Evolutionary conservation across 2,329 filamentous ascomycete species (phyloP).

Genomic region (Diaporthe citriasiana): DNA sequence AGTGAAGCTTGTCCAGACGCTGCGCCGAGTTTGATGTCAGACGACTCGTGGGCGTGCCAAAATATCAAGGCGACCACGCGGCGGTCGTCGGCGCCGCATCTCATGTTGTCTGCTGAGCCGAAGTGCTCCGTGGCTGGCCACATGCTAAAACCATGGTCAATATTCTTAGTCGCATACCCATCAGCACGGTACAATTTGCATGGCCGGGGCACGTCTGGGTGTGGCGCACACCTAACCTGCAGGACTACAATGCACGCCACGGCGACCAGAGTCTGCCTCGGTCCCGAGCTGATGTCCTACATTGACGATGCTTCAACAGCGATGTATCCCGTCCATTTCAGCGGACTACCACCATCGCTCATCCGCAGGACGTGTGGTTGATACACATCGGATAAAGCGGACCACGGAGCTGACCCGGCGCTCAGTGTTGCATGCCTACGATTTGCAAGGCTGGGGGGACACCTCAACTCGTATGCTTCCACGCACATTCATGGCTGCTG

Average conservation of each 20-base stretch:
- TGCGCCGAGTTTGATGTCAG: not conserved
- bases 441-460: constrained; percentile 4
- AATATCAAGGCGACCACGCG: not conserved
- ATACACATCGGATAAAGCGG: not conserved
- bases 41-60: not conserved
- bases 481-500: not conserved
- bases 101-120: not conserved
- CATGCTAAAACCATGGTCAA: not conserved
- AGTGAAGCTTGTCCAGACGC: not conserved
- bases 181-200: not conserved
- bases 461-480: not conserved
- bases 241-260: constrained; percentile 16
- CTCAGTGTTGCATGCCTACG: constrained; percentile 3
- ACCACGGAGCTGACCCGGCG: constrained; percentile 7
- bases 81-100: not conserved
- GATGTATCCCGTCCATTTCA: not conserved
- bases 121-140: not conserved
- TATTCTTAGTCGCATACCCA: not conserved
- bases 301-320: not conserved
- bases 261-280: not conserved
- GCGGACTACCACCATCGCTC: constrained; percentile 8
- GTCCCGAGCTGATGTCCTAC: constrained; percentile 4
- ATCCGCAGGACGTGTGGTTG: not conserved
- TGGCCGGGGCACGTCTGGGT: not conserved
- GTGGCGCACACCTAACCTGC: not conserved